A percentile compares a stretch with the other conserved stretches of the same genome.
phyloP scores from a whole-genome alignment of 768 basidiomycete species.

The Serendipita indica region DNA sequence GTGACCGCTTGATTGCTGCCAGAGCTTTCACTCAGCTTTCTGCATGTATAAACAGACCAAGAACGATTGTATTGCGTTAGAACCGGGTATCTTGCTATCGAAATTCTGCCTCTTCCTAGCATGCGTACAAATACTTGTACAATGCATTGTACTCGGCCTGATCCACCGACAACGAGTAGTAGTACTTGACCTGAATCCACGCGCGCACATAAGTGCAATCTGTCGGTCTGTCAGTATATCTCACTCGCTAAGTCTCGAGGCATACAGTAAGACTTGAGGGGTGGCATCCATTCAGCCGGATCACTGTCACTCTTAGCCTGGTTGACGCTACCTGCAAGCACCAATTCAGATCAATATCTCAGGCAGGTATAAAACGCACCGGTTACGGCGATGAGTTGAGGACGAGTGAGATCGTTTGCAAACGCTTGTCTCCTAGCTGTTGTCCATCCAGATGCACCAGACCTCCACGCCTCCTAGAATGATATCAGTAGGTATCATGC shows the following conservation, averaged over 20 bases:
- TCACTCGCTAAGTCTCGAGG: background rate
- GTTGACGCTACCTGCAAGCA: conserved; percentile 18
- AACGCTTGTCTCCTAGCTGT: conserved; percentile 31
- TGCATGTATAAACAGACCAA: no score
- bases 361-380: conserved; percentile 27
- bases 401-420: conserved; percentile 41
- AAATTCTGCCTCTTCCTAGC: conserved; percentile 20
- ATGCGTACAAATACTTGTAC: conserved; percentile 25
- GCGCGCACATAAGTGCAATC: conserved; percentile 39
- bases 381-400: conserved; percentile 39
- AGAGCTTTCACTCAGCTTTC: no score
- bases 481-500: background rate
- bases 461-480: conserved; percentile 34
- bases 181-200: conserved; percentile 37
- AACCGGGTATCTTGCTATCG: no score
- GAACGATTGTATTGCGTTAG: no score
- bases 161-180: conserved; percentile 35
- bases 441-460: conserved; percentile 40
- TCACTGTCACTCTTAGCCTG: conserved; percentile 27
- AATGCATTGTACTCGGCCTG: conserved; percentile 37
- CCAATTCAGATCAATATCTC: background rate
- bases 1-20: no score
- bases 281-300: conserved; percentile 37
- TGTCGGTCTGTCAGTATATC: background rate
- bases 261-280: conserved; percentile 26